These are phyloP conservation scores for Hymenoscyphus scutula DNA, from an alignment of 2,329 filamentous ascomycete genomes.

Conservation along the genomic window DNA sequence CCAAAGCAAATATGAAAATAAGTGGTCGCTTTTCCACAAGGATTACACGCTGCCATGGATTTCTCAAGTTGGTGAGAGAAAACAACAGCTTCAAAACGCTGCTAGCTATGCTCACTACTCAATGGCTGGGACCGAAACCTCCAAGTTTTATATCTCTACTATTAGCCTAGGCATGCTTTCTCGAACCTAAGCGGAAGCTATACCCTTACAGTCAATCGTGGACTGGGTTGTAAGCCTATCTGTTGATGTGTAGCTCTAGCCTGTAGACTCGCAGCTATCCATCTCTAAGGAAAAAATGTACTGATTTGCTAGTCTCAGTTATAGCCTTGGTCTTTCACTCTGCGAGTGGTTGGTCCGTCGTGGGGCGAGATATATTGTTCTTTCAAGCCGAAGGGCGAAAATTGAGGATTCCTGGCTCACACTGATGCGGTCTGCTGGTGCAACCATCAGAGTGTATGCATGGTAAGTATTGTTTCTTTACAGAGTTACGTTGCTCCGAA, in stretches of 20 bases:
- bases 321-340: conserved; percentile 38
- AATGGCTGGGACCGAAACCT: background rate
- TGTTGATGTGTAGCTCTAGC: conserved; percentile 6
- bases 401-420: conserved; percentile 34
- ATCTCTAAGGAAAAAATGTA: conserved; percentile 34
- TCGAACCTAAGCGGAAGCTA: background rate
- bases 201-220: background rate
- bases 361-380: conserved; percentile 39
- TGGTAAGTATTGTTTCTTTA: background rate
- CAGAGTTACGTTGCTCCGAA: too few species aligned
- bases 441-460: background rate
- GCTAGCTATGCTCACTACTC: background rate
- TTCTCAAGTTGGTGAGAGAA: background rate
- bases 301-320: conserved; percentile 30
- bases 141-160: background rate
- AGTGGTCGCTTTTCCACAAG: background rate
- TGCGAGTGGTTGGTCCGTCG: conserved; percentile 40
- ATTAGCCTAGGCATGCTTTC: background rate
- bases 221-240: background rate
- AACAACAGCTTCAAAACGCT: background rate
- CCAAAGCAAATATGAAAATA: background rate
- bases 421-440: background rate
- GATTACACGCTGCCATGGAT: background rate
- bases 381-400: conserved; percentile 42
- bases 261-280: background rate